Base-by-base conservation (phyloP, 305 asterid species). In the Fraxinus nigra region DNA sequence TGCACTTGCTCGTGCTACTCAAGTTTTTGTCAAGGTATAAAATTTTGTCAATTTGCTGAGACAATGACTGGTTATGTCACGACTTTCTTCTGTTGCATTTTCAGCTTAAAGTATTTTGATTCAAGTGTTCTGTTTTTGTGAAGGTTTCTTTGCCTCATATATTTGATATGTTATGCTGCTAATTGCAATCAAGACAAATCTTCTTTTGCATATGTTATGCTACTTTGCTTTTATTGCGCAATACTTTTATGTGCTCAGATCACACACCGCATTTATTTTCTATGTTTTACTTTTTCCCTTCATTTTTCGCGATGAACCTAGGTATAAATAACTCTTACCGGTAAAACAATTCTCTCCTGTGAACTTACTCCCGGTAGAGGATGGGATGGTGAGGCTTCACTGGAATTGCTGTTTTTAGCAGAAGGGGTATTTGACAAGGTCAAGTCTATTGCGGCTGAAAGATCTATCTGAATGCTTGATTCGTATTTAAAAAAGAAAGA, bases 1-100 rank as follows among this genome's bases (percentile, higher is more conserved):
- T 85, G 98, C 96, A 22, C 96, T 97, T 87, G 94, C 94, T 80
- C 98, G 98, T 86, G 93, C 99, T 51, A 93, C 97, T 78, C 98
- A 91, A 91, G 92, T 94, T 46, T 94, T 93, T 84, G 94, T 97
- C 61, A 97, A 97, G 98, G 99, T 96, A 86, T 77, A 79, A 24
- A 74, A 13, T 75, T n/a, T 2, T 76, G 8, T 63, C 72, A 65
- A 24, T 65, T 65, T 59, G 30, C 2, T 59, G 30, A 10, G 30
- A 20, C 69, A 7, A 59, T 56, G 28, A 7, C 26, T 18, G 67
- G 67, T n/a, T 56, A 6, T 56, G 18, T 18, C 67, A 56, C 4
- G 28, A 59, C 69, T 59, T 59, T 59, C 69, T 59, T 59, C 20
- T 26, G 8, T 65, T 65, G 18, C 34, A 65, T 65, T 63, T 61